phyloP scores from a whole-genome alignment of 208 protist genomes.

The Acanthamoeba castellanii region DNA sequence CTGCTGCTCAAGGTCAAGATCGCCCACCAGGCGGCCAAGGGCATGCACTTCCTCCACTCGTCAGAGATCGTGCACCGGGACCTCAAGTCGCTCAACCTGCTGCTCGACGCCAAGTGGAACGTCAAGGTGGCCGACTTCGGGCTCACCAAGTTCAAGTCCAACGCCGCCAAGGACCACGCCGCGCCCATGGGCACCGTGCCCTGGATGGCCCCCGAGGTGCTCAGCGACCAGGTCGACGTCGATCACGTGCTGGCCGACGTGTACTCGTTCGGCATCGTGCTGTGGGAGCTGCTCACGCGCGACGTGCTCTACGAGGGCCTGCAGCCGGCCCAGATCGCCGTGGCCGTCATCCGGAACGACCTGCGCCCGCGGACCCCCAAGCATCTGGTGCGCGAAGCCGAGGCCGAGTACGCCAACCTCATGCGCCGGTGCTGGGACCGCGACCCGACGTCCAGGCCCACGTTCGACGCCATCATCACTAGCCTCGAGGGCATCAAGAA shows the following conservation, averaged over 20 bases:
- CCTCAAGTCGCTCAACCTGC: conserved; percentile 31
- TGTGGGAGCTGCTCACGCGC: neutral
- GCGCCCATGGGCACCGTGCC: neutral
- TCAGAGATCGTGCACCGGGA: neutral
- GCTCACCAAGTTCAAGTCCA: neutral
- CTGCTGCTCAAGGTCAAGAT: conserved; percentile 36
- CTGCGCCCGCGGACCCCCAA: neutral
- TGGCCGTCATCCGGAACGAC: neutral
- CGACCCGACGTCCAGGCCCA: neutral
- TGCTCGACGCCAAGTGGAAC: conserved; percentile 50
- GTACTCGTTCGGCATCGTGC: neutral
- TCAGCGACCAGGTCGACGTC: neutral
- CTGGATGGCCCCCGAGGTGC: neutral
- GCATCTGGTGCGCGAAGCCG: neutral
- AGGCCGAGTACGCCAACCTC: neutral
- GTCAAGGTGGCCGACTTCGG: conserved; percentile 47
- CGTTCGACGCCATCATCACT: neutral
- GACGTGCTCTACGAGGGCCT: neutral
- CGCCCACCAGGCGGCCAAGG: conserved; percentile 5
- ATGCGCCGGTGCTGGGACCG: neutral
- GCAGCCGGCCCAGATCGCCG: neutral
- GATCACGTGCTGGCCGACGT: neutral
- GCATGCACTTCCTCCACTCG: conserved; percentile 31
- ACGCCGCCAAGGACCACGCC: neutral
- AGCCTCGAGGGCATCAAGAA: neutral